These are phyloP conservation scores for Coemansia sp. DNA, from an alignment of 192 early-diverging fungal species.

Conservation along the genomic window DNA sequence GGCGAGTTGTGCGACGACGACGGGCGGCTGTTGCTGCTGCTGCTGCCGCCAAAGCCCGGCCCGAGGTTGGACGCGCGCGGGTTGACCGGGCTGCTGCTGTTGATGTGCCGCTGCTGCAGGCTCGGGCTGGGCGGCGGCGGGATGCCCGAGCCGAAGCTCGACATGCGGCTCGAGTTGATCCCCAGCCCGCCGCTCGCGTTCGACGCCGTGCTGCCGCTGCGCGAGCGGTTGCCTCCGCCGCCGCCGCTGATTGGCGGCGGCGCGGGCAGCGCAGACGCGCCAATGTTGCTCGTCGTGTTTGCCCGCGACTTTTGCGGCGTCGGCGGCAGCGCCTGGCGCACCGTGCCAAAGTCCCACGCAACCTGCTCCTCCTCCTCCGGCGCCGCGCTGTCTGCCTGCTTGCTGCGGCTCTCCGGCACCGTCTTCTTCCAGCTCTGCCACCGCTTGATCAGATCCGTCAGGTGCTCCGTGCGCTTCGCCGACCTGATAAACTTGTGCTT, in stretches of 20 bases:
- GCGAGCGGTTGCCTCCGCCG: slow-evolving; percentile 35
- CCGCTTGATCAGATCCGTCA: slow-evolving; percentile 81
- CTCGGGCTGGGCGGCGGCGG: slow-evolving; percentile 46
- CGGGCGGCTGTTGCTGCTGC: slow-evolving; percentile 45
- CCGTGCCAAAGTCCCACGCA: slow-evolving; percentile 48
- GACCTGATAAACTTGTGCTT: slow-evolving; percentile 84
- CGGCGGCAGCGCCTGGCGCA: slow-evolving; percentile 41
- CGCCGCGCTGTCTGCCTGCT: slow-evolving; percentile 15
- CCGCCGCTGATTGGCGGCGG: slow-evolving; percentile 45
- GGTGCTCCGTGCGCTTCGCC: slow-evolving; percentile 79
- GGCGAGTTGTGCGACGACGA: slow-evolving; percentile 40
- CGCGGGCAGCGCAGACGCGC: slow-evolving; percentile 45
- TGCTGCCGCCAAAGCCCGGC: slow-evolving; percentile 15
- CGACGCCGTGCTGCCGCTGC: slow-evolving; percentile 52
- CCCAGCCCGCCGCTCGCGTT: slow-evolving; percentile 29
- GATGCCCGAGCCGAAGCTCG: slow-evolving; percentile 39
- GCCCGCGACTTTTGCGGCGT: slow-evolving; percentile 28
- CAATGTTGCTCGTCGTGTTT: neutral
- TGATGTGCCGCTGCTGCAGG: slow-evolving; percentile 44
- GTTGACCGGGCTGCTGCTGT: slow-evolving; percentile 36
- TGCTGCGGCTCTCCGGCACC: slow-evolving; percentile 45
- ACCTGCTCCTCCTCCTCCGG: slow-evolving; percentile 37
- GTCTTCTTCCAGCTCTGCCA: slow-evolving; percentile 77
- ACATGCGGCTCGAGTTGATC: slow-evolving; percentile 26
- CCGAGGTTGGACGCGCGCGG: slow-evolving; percentile 26